Percentiles rank a stretch among this genome's conserved stretches.
phyloP scores from a whole-genome alignment of 2,329 filamentous ascomycete genomes.

The Nemania bipapillata region DNA sequence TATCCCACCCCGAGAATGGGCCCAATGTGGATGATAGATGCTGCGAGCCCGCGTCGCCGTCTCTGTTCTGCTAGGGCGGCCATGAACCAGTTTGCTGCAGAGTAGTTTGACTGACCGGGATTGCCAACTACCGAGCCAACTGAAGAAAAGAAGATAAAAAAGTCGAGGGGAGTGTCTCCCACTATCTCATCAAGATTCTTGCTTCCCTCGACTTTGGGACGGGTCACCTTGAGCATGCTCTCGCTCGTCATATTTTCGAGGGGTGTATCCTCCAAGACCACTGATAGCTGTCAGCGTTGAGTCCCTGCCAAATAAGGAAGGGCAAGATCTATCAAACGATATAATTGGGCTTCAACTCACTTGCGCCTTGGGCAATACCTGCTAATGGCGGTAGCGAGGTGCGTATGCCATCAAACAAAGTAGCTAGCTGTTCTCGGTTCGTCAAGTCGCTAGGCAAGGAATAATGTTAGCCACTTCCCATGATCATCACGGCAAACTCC shows the following conservation, averaged over 20 bases:
- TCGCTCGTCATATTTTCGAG: slow-evolving; percentile 21
- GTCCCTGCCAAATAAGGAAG: too few species aligned
- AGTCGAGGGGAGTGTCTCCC: slow-evolving; percentile 1
- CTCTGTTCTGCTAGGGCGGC: slow-evolving; percentile 3
- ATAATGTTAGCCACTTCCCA: too few species aligned
- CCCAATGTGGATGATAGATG: slow-evolving; percentile 12
- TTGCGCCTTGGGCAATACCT: slow-evolving; percentile 54
- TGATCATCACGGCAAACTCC: too few species aligned
- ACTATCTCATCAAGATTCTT: slow-evolving; percentile 11
- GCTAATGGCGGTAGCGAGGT: slow-evolving; percentile 1
- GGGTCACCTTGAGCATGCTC: not conserved
- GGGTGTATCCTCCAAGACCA: not conserved
- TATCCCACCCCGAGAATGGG: slow-evolving; percentile 16
- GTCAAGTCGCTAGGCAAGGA: too few species aligned
- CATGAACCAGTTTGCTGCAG: slow-evolving; percentile 28
- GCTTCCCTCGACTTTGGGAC: slow-evolving; percentile 25
- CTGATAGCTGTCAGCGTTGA: slow-evolving; percentile 50
- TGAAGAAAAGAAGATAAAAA: slow-evolving; percentile 28
- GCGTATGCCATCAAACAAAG: not conserved
- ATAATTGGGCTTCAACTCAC: too few species aligned
- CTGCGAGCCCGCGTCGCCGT: slow-evolving; percentile 2
- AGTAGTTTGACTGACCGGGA: slow-evolving; percentile 19
- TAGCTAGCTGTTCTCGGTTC: not conserved
- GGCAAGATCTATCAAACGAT: too few species aligned
- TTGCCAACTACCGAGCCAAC: slow-evolving; percentile 4